Percentiles rank a stretch among this genome's conserved stretches.
Conservation (phyloP, 805 yeast species). For the Lachancea cidri region DNA sequence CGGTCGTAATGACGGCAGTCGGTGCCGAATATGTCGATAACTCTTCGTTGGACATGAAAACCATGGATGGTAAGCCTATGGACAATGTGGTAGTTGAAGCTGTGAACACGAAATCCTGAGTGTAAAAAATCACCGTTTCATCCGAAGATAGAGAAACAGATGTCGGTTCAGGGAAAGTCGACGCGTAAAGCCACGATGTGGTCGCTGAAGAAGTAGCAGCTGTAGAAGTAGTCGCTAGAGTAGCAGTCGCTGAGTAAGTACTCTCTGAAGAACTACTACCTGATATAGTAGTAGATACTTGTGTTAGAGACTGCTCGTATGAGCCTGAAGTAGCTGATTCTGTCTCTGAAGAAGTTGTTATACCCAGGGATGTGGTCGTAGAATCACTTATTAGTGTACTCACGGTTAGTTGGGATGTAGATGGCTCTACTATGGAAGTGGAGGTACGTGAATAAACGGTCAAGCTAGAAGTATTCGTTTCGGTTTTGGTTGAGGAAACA, state of each 20-base stretch:
- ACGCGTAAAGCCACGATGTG: neutral
- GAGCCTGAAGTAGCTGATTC: too few relatives aligned
- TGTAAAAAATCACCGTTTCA: conserved; percentile 10
- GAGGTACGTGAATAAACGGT: neutral
- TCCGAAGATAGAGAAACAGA: conserved; percentile 5
- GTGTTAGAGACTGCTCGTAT: too few relatives aligned
- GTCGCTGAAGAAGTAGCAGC: neutral
- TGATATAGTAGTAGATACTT: too few relatives aligned
- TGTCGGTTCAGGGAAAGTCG: neutral
- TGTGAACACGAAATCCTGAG: conserved; percentile 19
- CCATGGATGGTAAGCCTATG: conserved; percentile 16
- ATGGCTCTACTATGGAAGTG: neutral
- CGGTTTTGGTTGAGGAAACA: neutral
- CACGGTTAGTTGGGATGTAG: neutral
- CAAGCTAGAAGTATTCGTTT: neutral
- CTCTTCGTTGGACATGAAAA: conserved; percentile 12
- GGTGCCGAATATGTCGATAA: conserved; percentile 19
- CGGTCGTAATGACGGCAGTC: conserved; percentile 18
- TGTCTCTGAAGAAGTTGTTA: neutral
- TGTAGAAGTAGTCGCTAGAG: too few relatives aligned
- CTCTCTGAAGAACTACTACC: too few relatives aligned
- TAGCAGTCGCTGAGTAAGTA: too few relatives aligned
- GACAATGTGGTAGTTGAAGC: conserved; percentile 17
- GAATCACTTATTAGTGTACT: neutral
- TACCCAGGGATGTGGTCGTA: neutral